Evolutionary conservation across 73 alveolate genomes (phyloP).

Genomic region (Paramecium bursaria): DNA sequence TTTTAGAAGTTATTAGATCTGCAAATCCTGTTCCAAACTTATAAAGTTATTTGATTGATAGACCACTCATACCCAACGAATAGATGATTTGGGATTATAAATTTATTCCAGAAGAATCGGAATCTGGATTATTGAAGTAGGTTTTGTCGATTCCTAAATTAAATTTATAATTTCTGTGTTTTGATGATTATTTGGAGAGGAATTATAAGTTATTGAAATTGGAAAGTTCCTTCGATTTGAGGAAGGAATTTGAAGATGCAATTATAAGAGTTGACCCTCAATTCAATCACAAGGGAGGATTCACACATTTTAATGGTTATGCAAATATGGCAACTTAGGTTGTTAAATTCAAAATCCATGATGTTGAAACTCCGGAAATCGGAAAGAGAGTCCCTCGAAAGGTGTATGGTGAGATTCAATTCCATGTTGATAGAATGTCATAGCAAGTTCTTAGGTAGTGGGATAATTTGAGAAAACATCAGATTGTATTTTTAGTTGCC

Average conservation of each 20-base stretch:
- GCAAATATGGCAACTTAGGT: constrained; percentile 53
- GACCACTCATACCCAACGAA: constrained; percentile 54
- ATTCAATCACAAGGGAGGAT: constrained; percentile 39
- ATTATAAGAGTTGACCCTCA: constrained; percentile 42
- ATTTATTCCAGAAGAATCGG: constrained; percentile 50
- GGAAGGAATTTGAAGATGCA: constrained; percentile 49
- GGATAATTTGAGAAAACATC: constrained; percentile 51
- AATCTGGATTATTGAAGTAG: constrained; percentile 31
- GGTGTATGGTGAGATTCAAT: constrained; percentile 54
- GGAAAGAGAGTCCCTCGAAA: constrained; percentile 52
- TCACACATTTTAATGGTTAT: constrained; percentile 15
- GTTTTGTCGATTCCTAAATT: constrained; percentile 42
- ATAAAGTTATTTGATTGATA: constrained; percentile 1
- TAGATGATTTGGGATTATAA: constrained; percentile 59
- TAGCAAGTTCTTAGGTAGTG: constrained; percentile 30
- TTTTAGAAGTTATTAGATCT: constrained; percentile 41
- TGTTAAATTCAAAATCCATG: constrained; percentile 36
- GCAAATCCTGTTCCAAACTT: constrained; percentile 27
- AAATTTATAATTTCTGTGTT: constrained; percentile 37
- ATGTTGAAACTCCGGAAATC: constrained; percentile 51
- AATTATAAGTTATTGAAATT: constrained; percentile 47
- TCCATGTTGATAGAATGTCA: constrained; percentile 38
- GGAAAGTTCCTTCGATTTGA: constrained; percentile 47
- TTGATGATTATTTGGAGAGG: constrained; percentile 57
- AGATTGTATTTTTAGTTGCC: constrained; percentile 38